Base-by-base conservation (phyloP, 2,329 filamentous ascomycete genomes). In the Fusarium compactum region DNA sequence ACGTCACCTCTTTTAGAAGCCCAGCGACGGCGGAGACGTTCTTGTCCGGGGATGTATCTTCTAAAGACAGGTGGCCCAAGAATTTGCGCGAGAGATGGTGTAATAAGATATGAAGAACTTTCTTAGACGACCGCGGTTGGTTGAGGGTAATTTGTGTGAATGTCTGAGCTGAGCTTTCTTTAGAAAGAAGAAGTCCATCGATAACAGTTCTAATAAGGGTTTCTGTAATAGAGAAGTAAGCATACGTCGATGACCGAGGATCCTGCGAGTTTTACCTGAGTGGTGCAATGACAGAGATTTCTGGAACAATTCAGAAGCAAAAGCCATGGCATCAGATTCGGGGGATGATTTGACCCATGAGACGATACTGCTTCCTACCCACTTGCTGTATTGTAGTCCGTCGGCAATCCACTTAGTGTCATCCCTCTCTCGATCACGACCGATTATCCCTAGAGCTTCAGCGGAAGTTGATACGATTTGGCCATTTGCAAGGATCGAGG, bases 221-320 rank as follows among this genome's bases (percentile, higher is more conserved):
- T 43, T 87, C 86, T 87, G 50, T 15, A 18, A 8, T 20, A 22
- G 3, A 9, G 59, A 34, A 27, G 32, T 48, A 9, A 59, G 40
- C 22, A 40, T 40, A 10, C 56, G 20, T 40, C 22, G 12, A 18
- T n/a, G 11, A 14, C 4, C 5, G 4, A 16, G 20, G 18, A 22
- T 11, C 6, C 2, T 20, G 7, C 25, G 16, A 0, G 25, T 18
- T 38, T 76, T 83, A 92, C 93, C 91, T 56, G 86, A 83, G 79
- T 96, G 93, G 5, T 93, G 93, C 30, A 97, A 79, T 30, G 87
- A 90, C 62, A 95, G 81, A 2, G 88, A 84, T 67, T 91, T 90
- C 6, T 87, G 80, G 16, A 89, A 80, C 3, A 90, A 52, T 5
- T 85, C 82, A 18, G 82, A 82, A 45, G 81, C 83, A 10, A 85